Evolutionary conservation across 352 stramenopile species (phyloP).

Genomic region (Globisporangium polare): DNA sequence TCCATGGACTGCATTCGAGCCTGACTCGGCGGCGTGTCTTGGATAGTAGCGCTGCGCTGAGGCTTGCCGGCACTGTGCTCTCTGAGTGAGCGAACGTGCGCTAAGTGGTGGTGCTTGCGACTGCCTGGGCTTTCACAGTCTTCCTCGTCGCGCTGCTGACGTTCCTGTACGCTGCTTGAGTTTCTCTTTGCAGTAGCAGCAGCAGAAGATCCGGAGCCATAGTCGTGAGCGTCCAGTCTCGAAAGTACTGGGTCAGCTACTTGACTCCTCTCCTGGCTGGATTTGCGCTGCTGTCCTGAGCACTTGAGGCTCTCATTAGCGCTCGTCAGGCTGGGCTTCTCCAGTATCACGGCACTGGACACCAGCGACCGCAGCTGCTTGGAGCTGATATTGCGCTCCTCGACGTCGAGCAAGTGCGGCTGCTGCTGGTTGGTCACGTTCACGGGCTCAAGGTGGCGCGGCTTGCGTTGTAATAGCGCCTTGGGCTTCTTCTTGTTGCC

Average conservation of each 20-base stretch:
- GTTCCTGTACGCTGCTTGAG: neutral
- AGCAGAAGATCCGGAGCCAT: neutral
- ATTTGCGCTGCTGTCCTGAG: neutral
- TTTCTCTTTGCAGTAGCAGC: neutral
- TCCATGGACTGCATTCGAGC: neutral
- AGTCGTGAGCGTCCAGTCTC: neutral
- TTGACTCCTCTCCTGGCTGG: neutral
- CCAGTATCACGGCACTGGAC: neutral
- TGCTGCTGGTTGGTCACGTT: neutral
- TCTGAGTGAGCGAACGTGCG: neutral
- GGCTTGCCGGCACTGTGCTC: neutral
- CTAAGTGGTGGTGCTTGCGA: neutral
- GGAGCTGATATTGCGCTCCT: neutral
- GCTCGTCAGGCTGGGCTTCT: neutral
- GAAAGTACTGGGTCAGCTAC: neutral
- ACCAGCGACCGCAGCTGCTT: neutral
- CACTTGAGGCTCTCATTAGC: neutral
- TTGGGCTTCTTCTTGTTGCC: neutral
- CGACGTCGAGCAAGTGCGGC: neutral
- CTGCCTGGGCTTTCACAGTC: neutral
- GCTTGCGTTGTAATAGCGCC: neutral
- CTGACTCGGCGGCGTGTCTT: neutral
- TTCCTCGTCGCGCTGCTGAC: neutral
- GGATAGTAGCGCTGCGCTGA: neutral
- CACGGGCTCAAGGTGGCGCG: slow-evolving; percentile 2